Base-by-base conservation (phyloP, 192 early-diverging fungal genomes). In the Entomortierella lignicola region DNA sequence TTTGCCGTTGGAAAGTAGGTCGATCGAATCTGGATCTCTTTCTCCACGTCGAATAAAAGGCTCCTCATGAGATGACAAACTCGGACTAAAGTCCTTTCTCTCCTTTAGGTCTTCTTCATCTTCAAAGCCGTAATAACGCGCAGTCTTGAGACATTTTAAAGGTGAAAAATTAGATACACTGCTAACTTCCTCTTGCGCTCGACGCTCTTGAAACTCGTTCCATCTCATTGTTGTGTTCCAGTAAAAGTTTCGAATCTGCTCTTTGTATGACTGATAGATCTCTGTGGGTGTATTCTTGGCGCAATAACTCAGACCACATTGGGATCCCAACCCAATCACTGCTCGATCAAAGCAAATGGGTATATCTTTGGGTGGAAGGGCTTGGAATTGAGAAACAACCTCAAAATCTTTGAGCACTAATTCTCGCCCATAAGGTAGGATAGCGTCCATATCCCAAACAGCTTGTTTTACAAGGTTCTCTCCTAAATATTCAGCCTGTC, bases 291-390 rank as follows among this genome's bases (percentile, higher is more conserved):
- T 81, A 59, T 63, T 81, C 1, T 63, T 68, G 7, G 44, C 79
- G 34, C 69, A 81, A 50, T 72, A 81, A 18, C n/a, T 11, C 55
- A 72, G 29, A 20, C 50, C 60, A 55, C 79, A 81, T 34, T 72
- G 79, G 13, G 59, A 68, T 43, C 79, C 65, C n/a, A 69, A 25
- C 26, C 70, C 79, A 37, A 81, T 51, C 5, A 81, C 69, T 8
- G 79, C 79, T 17, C 50, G 55, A 1, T 44, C 20, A 26, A 81
- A 81, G 29, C 79, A 81, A 29, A 81, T 59, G 18, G 79, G 66
- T 20, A 53, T 61, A n/a, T 62, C 50, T n/a, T 17, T 18, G 4
- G 69, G 70, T 7, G 70, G 79, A 1, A 72, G 23, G 8, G 48
- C 30, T 55, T 72, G 60, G 5, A 59, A 55, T 1, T 55, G 58